Evolutionary conservation across 129 eudicot genomes (phyloP), one percentile per base, ranked within the genome.

Genomic region (Escallonia herrerae): DNA sequence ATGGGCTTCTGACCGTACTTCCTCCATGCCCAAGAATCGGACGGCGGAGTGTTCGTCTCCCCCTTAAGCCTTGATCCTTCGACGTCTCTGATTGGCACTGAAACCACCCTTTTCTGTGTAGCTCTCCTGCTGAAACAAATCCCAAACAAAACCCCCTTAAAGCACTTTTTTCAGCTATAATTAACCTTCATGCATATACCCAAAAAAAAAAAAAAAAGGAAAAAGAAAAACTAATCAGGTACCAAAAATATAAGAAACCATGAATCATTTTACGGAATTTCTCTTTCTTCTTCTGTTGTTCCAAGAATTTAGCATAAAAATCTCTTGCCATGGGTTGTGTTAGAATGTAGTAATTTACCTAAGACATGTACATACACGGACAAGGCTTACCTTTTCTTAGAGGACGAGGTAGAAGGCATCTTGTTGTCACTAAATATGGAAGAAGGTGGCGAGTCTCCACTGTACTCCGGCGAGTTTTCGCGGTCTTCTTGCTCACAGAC

Each of bases 21-120:
- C 60, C 97, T 80, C 97, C 97, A 91, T 11, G 97, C 90, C 97
- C 97, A 91, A 33, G 90, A 83, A 85, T 91, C 97, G 14, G 96
- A 91, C 42, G 97, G 97, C 14, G 96, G 97, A 55, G 90, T 59
- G 41, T 74, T 80, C 55, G 80, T 85, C 62, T 85, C 95, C 7
- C 86, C 85, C 79, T 83, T 91, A 40, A 69, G 75, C 62, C 86
- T 70, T 11, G 82, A 75, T 42, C 96, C 97, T 74, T 91, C 86
- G 7, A 82, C 76, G 33, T 91, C 97, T 65, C 62, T 87, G 54
- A 91, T 69, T 42, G 97, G 95, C 63, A 91, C 84, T 0, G 79
- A 76, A 5, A 91, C 83, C 42, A 91, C 96, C 67, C 90, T 80
- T 70, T 91, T 91, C 69, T 87, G 78, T 61, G 71, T 59, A 40